Evolutionary conservation across 345 rosid species (phyloP).

Genomic region (Hibiscus tridactylites): DNA sequence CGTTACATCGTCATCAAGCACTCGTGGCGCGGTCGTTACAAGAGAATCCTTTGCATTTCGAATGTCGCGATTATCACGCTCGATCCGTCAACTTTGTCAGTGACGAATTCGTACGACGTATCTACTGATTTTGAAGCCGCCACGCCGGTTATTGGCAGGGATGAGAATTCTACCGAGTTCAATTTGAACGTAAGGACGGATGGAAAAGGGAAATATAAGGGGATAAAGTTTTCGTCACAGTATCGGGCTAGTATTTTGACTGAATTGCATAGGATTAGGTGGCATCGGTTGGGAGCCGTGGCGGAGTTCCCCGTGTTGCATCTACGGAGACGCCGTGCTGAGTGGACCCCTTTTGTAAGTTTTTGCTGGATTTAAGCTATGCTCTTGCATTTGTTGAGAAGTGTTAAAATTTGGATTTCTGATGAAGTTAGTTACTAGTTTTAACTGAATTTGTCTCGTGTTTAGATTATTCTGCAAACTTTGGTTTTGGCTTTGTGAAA

Average conservation of each 20-base stretch:
- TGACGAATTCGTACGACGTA: conserved; percentile 75
- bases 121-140: conserved; percentile 72
- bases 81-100: conserved; percentile 66
- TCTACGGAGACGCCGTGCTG: conserved; percentile 61
- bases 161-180: conserved; percentile 70
- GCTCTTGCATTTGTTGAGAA: neutral
- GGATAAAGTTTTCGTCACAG: conserved; percentile 70
- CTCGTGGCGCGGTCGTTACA: conserved; percentile 98
- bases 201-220: conserved; percentile 85
- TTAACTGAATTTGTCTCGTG: too few relatives aligned
- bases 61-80: conserved; percentile 58
- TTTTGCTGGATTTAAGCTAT: neutral
- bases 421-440: neutral
- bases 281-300: conserved; percentile 53
- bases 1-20: conserved; percentile 84
- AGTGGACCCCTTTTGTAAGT: conserved; percentile 87
- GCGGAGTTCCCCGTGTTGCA: conserved; percentile 87
- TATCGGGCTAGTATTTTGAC: conserved; percentile 78
- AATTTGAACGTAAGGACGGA: conserved; percentile 74
- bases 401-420: neutral
- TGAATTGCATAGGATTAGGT: conserved; percentile 68
- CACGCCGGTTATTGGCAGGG: conserved; percentile 60
- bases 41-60: conserved; percentile 80
- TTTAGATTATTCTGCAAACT: neutral
- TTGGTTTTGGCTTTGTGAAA: neutral